Conservation (phyloP, 78 protist genomes). For the Dictyostelium citrinum region DNA sequence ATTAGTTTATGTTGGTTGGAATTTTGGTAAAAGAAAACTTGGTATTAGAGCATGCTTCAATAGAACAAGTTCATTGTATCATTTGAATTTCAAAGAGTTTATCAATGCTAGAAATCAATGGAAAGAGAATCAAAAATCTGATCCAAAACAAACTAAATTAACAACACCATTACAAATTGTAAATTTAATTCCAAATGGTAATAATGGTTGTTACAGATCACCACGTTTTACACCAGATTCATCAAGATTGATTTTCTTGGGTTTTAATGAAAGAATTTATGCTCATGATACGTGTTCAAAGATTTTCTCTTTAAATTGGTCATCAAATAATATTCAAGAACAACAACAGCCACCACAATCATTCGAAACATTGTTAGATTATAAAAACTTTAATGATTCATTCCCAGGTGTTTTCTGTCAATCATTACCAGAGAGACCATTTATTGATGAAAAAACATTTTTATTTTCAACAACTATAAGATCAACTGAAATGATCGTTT, state of each 20-base stretch:
- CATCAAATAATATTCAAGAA: neutral
- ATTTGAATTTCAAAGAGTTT: neutral
- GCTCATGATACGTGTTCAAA: conserved; percentile 62
- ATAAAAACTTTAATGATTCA: conserved; percentile 18
- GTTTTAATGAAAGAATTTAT: conserved; percentile 14
- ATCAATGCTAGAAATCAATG: neutral
- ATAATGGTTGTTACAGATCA: conserved; percentile 50
- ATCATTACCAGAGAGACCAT: conserved; percentile 23
- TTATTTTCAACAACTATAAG: neutral
- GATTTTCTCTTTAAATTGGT: conserved; percentile 24
- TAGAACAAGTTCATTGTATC: neutral
- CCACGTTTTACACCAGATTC: conserved; percentile 68
- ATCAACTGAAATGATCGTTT: neutral
- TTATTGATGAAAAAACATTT: conserved; percentile 27
- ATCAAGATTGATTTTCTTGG: conserved; percentile 22
- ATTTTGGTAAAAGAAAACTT: conserved; percentile 33
- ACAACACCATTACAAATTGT: neutral
- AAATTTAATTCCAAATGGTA: conserved; percentile 10
- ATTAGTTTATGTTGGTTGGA: conserved; percentile 62
- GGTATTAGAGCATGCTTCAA: conserved; percentile 75
- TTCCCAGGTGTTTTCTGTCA: conserved; percentile 50
- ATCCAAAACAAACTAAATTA: neutral
- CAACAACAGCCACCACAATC: neutral
- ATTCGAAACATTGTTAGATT: conserved; percentile 1
- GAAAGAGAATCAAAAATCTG: neutral